phyloP scores from a whole-genome alignment of 2,329 filamentous ascomycete genomes.

The Epichloe festucae region DNA sequence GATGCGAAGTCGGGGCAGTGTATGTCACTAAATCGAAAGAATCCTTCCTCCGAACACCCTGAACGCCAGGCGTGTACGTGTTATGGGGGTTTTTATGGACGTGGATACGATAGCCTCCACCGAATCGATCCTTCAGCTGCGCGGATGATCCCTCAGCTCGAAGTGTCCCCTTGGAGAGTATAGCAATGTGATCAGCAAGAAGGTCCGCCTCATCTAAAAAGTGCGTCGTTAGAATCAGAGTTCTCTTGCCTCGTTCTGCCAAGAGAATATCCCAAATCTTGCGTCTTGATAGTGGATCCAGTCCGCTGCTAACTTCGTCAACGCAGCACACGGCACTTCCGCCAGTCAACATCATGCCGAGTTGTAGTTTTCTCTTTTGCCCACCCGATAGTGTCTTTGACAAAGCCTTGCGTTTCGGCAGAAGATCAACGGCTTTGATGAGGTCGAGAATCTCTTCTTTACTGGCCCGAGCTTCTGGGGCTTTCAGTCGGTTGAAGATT shows the following conservation, averaged over 20 bases:
- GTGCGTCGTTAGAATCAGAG: conserved; percentile 81
- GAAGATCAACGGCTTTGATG: conserved; percentile 60
- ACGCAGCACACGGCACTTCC: conserved; percentile 80
- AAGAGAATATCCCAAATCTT: conserved; percentile 94
- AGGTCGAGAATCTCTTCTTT: conserved; percentile 49
- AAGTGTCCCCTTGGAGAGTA: conserved; percentile 72
- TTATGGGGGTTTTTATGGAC: conserved; percentile 47
- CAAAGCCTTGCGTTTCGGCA: conserved; percentile 56
- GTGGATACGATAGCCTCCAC: conserved; percentile 74
- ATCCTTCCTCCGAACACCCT: conserved; percentile 42
- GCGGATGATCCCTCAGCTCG: conserved; percentile 76
- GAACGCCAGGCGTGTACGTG: conserved; percentile 34
- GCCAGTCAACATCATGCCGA: conserved; percentile 92
- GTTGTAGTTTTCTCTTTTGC: conserved; percentile 82
- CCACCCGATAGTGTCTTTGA: conserved; percentile 76
- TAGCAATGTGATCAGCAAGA: conserved; percentile 76
- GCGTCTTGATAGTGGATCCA: conserved; percentile 73
- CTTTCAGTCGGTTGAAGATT: conserved; percentile 76
- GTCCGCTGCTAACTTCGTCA: conserved; percentile 79
- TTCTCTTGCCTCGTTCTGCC: conserved; percentile 67
- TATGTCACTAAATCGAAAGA: conserved; percentile 64
- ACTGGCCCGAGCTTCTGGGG: conserved; percentile 40
- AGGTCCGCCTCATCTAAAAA: conserved; percentile 90
- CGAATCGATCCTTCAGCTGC: conserved; percentile 68
- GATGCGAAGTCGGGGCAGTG: conserved; percentile 52